phyloP scores from a whole-genome alignment of 192 early-diverging fungal species.

The Mortierella antarctica region DNA sequence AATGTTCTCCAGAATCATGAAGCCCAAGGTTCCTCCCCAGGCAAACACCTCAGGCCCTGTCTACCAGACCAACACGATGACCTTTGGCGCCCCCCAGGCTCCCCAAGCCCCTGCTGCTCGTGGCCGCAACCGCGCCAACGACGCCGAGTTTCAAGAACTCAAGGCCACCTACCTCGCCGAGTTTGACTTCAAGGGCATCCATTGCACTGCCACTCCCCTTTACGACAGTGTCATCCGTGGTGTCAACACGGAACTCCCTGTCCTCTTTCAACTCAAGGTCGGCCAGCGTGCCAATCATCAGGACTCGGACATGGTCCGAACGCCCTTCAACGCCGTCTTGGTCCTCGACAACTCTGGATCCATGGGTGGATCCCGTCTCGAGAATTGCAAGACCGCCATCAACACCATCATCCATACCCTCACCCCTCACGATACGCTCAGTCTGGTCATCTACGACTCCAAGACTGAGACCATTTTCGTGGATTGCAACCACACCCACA shows the following conservation, averaged over 20 bases:
- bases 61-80: too few species aligned
- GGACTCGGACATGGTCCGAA: slow-evolving; percentile 17
- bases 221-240: slow-evolving; percentile 34
- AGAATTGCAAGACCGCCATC: slow-evolving; percentile 33
- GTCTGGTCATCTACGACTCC: slow-evolving; percentile 29
- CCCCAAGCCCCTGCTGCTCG: too few species aligned
- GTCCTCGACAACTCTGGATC: slow-evolving; percentile 35
- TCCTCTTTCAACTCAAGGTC: slow-evolving; percentile 38
- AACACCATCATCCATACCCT: slow-evolving; percentile 22
- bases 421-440: slow-evolving; percentile 36
- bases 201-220: slow-evolving; percentile 31
- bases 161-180: slow-evolving; percentile 32
- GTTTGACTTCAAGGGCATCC: slow-evolving; percentile 33
- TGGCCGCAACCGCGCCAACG: slow-evolving; percentile 21
- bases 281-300: slow-evolving; percentile 23
- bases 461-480: slow-evolving; percentile 22
- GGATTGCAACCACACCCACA: slow-evolving; percentile 41
- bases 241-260: slow-evolving; percentile 23
- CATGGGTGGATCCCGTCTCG: slow-evolving; percentile 20
- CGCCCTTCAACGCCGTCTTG: slow-evolving; percentile 39
- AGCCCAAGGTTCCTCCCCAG: too few species aligned
- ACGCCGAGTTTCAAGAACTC: slow-evolving; percentile 19
- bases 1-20: too few species aligned
- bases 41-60: too few species aligned
- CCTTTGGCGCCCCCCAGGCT: slow-evolving; percentile 1